Percentiles rank a stretch among this genome's conserved stretches.
phyloP scores from a whole-genome alignment of 2,329 filamentous ascomycete species.

The Teratosphaeriaceae sp. region DNA sequence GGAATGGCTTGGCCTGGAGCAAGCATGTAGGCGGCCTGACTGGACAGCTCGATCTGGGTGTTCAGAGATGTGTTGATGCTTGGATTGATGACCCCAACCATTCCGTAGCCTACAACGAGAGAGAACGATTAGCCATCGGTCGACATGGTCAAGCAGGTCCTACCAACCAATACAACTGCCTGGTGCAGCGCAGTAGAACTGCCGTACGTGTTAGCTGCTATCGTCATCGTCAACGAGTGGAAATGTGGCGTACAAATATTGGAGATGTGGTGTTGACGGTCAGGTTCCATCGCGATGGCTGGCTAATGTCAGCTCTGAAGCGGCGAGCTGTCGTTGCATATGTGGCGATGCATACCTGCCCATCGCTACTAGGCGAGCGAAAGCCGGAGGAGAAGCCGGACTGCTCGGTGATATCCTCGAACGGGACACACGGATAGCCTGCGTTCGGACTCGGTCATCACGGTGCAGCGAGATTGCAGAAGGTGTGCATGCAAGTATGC shows the following conservation, averaged over 20 bases:
- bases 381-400: constrained; percentile 22
- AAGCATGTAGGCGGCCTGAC: constrained; percentile 26
- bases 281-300: constrained; percentile 18
- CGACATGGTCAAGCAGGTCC: too few relatives aligned
- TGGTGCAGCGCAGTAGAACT: constrained; percentile 61
- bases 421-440: constrained; percentile 34
- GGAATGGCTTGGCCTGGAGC: constrained; percentile 36
- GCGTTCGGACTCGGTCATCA: too few relatives aligned
- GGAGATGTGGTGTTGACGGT: constrained; percentile 56
- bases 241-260: constrained; percentile 40
- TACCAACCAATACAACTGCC: constrained; percentile 50
- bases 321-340: neutral
- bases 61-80: constrained; percentile 24
- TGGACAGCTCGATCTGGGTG: constrained; percentile 25
- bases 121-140: too few relatives aligned
- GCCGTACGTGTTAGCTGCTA: neutral
- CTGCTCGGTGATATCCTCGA: constrained; percentile 17
- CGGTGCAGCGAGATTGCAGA: too few relatives aligned
- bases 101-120: constrained; percentile 41
- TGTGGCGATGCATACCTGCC: neutral
- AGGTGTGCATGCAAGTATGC: too few relatives aligned
- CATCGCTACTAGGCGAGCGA: neutral
- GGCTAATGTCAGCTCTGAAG: constrained; percentile 4
- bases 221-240: neutral
- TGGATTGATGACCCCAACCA: constrained; percentile 72